Base-by-base conservation (phyloP, 2,329 filamentous ascomycete genomes). In the Phialocephala sp. region DNA sequence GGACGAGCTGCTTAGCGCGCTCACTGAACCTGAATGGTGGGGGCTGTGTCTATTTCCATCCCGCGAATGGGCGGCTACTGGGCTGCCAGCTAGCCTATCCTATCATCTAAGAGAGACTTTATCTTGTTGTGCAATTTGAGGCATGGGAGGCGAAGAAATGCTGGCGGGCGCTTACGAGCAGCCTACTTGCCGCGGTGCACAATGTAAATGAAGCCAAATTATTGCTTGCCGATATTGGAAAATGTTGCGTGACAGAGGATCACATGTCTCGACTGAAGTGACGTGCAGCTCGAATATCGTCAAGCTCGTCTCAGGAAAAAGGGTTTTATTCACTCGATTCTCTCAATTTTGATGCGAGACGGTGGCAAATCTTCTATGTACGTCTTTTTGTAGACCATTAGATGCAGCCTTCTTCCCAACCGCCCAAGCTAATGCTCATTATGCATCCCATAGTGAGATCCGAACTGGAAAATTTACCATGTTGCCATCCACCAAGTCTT, bases 11-110 rank as follows among this genome's bases (percentile, higher is more conserved):
- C 52, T 67, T 64, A 68, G 62, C 69, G 66, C 66, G 66, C 39
- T 57, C 59, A 65, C 52, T 56, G 47, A 65, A 32, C 54, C 27
- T n/a, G 50, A 24, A 37, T 64, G 56, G 59, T 66, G 64, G 68
- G 67, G 68, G 67, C 70, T 70, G 72, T 67, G 66, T 70, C 72
- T 74, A 74, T 73, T 72, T 68, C 59, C 47, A 69, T 59, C 14
- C 54, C 47, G 47, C 43, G 59, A 66, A 69, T 67, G 43, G 60
- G 47, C 43, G 41, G 36, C 50, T 56, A 68, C 57, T 69, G 63
- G 67, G 45, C 63, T 56, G 37, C 39, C 41, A 35, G 32, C 41
- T 59, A 36, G 41, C 64, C 32, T 60, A 39, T 58, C 68, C 71
- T 72, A 72, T 71, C 27, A 32, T 32, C 27, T 6, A 59, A 61